phyloP scores from a whole-genome alignment of 345 rosid species.

The Dovyalis caffra region DNA sequence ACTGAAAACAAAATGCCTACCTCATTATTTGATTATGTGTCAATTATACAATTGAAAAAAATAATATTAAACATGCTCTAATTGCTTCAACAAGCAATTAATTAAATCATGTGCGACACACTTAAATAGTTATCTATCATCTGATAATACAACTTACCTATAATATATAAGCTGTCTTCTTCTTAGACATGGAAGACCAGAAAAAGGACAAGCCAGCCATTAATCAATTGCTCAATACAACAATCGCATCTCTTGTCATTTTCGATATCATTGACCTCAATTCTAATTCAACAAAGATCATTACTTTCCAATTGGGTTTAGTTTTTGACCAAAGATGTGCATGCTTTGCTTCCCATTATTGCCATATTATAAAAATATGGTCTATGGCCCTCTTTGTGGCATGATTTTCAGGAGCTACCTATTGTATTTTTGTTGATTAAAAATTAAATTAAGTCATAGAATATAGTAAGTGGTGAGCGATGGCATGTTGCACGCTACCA shows the following conservation, averaged over 20 bases:
- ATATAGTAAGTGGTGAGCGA: background rate
- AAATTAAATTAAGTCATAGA: background rate
- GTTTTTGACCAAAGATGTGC: background rate
- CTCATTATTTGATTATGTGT: too few relatives aligned
- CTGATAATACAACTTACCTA: background rate
- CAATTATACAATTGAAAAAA: too few relatives aligned
- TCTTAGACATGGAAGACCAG: background rate
- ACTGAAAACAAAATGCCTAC: too few relatives aligned
- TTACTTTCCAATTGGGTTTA: background rate
- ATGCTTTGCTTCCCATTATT: background rate
- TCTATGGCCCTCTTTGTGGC: background rate
- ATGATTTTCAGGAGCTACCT: background rate
- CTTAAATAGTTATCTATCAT: too few relatives aligned
- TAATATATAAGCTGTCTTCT: background rate
- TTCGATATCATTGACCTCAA: background rate
- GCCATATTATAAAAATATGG: background rate
- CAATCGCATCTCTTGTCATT: background rate
- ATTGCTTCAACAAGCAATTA: too few relatives aligned
- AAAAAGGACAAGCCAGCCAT: background rate
- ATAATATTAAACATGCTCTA: too few relatives aligned
- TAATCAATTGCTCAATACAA: too few relatives aligned
- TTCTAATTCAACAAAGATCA: too few relatives aligned
- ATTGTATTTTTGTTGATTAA: background rate
- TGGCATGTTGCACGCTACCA: background rate
- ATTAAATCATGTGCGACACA: too few relatives aligned